Conservation (phyloP, 306 rosid genomes). For the Hylodesmum podocarpum region DNA sequence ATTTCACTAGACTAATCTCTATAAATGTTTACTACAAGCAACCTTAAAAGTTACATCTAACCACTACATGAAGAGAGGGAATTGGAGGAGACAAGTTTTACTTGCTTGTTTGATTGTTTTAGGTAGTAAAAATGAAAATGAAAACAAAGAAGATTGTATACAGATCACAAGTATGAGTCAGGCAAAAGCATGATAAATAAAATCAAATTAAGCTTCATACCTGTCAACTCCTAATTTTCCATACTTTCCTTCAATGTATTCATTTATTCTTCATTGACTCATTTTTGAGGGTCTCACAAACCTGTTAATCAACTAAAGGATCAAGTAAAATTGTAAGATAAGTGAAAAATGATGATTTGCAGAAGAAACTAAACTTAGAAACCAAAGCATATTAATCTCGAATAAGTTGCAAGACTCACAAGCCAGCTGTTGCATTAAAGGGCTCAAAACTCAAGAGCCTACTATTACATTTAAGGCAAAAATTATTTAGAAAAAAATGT, state of each 20-base stretch:
- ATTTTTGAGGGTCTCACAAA: slow-evolving; percentile 86
- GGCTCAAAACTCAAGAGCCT: slow-evolving; percentile 15
- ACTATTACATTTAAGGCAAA: not conserved
- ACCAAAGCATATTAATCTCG: slow-evolving; percentile 11
- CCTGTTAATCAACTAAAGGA: slow-evolving; percentile 57
- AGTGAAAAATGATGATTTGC: not conserved
- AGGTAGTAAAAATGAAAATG: not conserved
- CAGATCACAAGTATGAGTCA: slow-evolving; percentile 14
- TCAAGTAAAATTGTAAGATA: not conserved
- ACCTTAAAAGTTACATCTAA: slow-evolving; percentile 16
- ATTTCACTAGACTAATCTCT: not conserved
- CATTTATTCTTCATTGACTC: slow-evolving; percentile 66
- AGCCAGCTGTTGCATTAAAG: not conserved
- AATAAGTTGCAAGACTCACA: slow-evolving; percentile 9
- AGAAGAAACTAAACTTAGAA: slow-evolving; percentile 15
- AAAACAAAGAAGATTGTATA: slow-evolving; percentile 12
- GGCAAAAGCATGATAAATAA: not conserved
- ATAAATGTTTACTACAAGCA: not conserved
- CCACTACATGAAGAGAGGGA: not conserved
- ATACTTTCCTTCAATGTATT: slow-evolving; percentile 86
- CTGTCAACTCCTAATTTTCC: slow-evolving; percentile 92
- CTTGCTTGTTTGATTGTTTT: not conserved
- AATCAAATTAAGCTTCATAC: slow-evolving; percentile 44
- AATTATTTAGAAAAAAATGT: not conserved
- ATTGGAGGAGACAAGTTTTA: not conserved